Evolutionary conservation across 2,329 filamentous ascomycete genomes (phyloP), one percentile per base, ranked within the genome.

Genomic region (Diaporthe vaccinii): DNA sequence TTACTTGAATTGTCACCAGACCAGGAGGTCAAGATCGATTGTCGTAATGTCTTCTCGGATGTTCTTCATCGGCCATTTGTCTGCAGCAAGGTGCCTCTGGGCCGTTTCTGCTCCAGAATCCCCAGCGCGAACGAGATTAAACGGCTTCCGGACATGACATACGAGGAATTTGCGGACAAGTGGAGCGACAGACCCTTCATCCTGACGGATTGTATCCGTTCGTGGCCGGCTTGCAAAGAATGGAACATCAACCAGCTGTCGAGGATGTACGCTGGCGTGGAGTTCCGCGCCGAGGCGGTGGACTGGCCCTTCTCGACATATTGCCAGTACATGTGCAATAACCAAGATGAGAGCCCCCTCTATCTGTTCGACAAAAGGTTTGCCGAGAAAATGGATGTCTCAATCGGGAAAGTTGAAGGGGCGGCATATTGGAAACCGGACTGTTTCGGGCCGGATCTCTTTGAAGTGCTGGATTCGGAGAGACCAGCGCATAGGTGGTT

Each of bases 301-400:
- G 95, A 98, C 84, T 98, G 96, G 96, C 91, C 92, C 0, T 90
- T 98, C 77, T 87, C 88, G n/a, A 94, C 91, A 0, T 98, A 98
- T 82, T 87, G 92, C 77, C 87, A 91, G 59, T 99, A 98, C 84
- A 95, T 98, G 93, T 86, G 88, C 57, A 89, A 93, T 81, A 96
- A 91, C 81, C 85, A 85, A 25, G 96, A 98, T 78, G 97, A 98
- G 84, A 96, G 94, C 77, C 96, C 96, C 0, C 84, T 98, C 2
- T 98, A 98, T 82, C 90, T 98, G 44, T 98, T 98, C 82, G 97
- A 98, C 82, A 91, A 93, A 74, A 90, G 88, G 31, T 98, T 98
- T 81, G 95, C 92, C 1, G 91, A 95, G 79, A 98, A 98, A 84
- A 98, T 98, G 92, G 84, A 85, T 15, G 86, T 98, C 67, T 85